phyloP scores from a whole-genome alignment of 768 basidiomycete genomes.

The Mycena kentingensis region DNA sequence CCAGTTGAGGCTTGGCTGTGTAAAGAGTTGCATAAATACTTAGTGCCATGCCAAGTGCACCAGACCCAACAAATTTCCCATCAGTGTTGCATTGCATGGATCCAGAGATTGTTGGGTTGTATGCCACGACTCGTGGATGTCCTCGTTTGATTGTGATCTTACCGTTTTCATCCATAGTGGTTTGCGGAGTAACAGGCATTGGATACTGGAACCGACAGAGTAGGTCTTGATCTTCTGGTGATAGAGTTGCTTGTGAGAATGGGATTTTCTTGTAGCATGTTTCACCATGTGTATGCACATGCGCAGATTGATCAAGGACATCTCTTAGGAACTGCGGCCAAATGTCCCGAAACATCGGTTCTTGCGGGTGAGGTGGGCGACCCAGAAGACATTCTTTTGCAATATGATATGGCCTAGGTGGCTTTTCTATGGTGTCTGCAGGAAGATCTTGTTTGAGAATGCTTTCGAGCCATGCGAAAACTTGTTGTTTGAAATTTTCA shows the following conservation, averaged over 20 bases:
- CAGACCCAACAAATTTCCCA: conserved; percentile 18
- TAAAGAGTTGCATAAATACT: conserved; percentile 11
- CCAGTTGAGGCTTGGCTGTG: conserved; percentile 9
- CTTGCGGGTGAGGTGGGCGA: conserved; percentile 11
- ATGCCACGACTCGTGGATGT: conserved; percentile 7
- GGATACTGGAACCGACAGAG: conserved; percentile 19
- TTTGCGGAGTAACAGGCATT: neutral
- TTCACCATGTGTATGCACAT: conserved; percentile 5
- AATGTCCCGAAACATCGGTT: neutral
- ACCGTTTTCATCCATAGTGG: conserved; percentile 19
- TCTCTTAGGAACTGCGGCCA: conserved; percentile 9
- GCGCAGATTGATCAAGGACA: neutral
- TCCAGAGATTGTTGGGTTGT: conserved; percentile 9
- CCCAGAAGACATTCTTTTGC: neutral
- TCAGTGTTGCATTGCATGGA: conserved; percentile 20
- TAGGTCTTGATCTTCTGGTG: conserved; percentile 8
- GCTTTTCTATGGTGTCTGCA: neutral
- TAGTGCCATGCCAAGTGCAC: conserved; percentile 10
- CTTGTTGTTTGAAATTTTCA: neutral
- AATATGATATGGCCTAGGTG: neutral
- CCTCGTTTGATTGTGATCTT: conserved; percentile 9
- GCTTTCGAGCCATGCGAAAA: conserved; percentile 7
- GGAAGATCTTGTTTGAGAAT: conserved; percentile 8
- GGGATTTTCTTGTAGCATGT: conserved; percentile 15
- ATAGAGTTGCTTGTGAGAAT: neutral